These are phyloP conservation scores for Allomyces macrogynus DNA, from an alignment of 192 early-diverging fungal genomes.

Conservation along the genomic window DNA sequence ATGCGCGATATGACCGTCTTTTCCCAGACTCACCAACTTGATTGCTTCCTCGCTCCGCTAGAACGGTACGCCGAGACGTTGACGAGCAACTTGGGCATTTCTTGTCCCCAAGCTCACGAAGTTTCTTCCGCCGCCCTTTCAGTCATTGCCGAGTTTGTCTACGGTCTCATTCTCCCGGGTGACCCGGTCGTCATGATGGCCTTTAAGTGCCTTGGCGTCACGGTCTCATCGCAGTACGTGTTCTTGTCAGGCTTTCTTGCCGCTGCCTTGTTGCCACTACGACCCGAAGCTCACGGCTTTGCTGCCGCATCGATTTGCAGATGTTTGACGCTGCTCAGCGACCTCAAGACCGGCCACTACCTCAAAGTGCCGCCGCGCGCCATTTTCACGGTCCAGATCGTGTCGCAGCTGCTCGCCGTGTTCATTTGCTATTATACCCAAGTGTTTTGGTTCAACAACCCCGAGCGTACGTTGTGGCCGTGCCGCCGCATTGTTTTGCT, in stretches of 20 bases:
- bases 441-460: neutral
- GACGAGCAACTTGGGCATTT: too few species aligned
- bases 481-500: too few species aligned
- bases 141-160: constrained; percentile 66
- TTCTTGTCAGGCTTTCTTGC: too few species aligned
- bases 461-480: neutral
- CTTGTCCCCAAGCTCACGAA: too few species aligned
- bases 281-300: too few species aligned
- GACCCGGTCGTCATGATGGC: constrained; percentile 62
- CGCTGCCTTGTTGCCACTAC: too few species aligned
- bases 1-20: too few species aligned
- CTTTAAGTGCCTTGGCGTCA: constrained; percentile 72
- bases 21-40: too few species aligned
- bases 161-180: constrained; percentile 60
- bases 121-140: constrained; percentile 3
- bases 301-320: too few species aligned
- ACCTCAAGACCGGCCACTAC: constrained; percentile 67
- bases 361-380: constrained; percentile 42
- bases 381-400: constrained; percentile 40
- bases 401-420: neutral
- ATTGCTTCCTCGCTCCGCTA: too few species aligned
- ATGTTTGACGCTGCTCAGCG: constrained; percentile 36
- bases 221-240: constrained; percentile 43
- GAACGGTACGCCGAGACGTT: too few species aligned
- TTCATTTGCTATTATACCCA: neutral